Percentiles rank a stretch among this genome's conserved stretches.
Evolutionary conservation across 1,139 yeast genomes (phyloP).

Genomic region (Debaryomycetaceae sp.): DNA sequence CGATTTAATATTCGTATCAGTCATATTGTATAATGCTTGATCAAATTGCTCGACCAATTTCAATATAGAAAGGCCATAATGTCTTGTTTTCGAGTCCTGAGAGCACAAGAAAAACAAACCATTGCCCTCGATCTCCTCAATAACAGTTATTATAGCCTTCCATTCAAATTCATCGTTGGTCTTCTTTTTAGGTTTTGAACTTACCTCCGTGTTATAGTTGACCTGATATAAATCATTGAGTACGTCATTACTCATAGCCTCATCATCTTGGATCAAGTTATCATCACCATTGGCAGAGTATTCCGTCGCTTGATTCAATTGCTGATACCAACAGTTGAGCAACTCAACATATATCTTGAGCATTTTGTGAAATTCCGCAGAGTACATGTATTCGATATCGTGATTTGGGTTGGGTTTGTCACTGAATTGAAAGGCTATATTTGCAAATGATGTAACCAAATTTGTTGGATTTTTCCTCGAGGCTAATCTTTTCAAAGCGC

Average conservation of each 20-base stretch:
- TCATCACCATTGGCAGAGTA: slow-evolving; percentile 18
- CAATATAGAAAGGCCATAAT: slow-evolving; percentile 69
- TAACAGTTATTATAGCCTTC: slow-evolving; percentile 74
- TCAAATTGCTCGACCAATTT: slow-evolving; percentile 82
- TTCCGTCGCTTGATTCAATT: slow-evolving; percentile 37
- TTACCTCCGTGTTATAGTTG: slow-evolving; percentile 33
- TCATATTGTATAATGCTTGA: slow-evolving; percentile 62
- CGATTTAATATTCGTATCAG: slow-evolving; percentile 16
- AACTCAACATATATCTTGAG: slow-evolving; percentile 74
- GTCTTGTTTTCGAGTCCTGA: slow-evolving; percentile 73
- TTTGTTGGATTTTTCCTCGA: slow-evolving; percentile 67
- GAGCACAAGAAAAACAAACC: slow-evolving; percentile 90
- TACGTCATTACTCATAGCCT: slow-evolving; percentile 37
- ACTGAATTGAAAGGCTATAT: slow-evolving; percentile 74
- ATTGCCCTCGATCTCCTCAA: slow-evolving; percentile 94
- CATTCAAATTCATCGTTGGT: slow-evolving; percentile 70
- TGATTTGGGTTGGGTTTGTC: slow-evolving; percentile 54
- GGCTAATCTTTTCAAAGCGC: slow-evolving; percentile 64
- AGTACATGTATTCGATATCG: slow-evolving; percentile 53
- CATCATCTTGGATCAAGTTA: slow-evolving; percentile 36
- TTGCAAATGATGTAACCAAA: slow-evolving; percentile 71
- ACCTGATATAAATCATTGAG: slow-evolving; percentile 44
- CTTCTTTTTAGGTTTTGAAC: slow-evolving; percentile 23
- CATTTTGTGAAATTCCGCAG: slow-evolving; percentile 55
- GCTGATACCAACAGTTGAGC: slow-evolving; percentile 75